phyloP scores from a whole-genome alignment of 169 alveolate species.

The Fabrea salina region DNA sequence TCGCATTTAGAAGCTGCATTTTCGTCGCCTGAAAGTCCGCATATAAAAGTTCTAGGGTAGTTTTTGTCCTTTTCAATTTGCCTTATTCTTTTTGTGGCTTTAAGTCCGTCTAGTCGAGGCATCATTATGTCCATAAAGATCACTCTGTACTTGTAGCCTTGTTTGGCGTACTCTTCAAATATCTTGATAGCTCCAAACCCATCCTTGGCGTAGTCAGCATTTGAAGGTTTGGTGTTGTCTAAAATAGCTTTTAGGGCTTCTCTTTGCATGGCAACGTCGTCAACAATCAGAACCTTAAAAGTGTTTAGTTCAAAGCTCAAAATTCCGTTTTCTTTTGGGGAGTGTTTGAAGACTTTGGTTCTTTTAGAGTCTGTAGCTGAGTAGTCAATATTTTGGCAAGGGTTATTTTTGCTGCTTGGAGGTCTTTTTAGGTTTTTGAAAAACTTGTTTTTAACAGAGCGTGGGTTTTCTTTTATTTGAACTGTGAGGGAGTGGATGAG shows the following conservation, averaged over 20 bases:
- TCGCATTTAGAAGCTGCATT: neutral
- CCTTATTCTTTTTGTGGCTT: slow-evolving; percentile 22
- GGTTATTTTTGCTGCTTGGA: no score
- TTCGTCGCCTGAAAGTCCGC: slow-evolving; percentile 8
- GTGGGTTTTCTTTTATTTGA: no score
- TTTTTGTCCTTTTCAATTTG: neutral
- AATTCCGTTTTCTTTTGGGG: no score
- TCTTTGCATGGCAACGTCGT: neutral
- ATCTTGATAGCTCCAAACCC: slow-evolving; percentile 10
- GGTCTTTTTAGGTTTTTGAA: no score
- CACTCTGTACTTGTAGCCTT: neutral
- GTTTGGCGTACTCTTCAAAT: neutral
- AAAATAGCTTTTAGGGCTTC: neutral
- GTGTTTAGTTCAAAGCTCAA: no score
- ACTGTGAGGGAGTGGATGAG: no score
- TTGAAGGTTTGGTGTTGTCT: neutral
- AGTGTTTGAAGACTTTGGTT: no score
- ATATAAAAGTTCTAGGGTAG: neutral
- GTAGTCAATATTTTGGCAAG: no score
- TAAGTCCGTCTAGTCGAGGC: slow-evolving; percentile 27
- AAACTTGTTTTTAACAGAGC: no score
- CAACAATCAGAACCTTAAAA: slow-evolving; percentile 7
- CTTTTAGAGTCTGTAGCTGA: no score
- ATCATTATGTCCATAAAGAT: slow-evolving; percentile 27
- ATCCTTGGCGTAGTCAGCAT: neutral